A percentile compares a stretch with the other conserved stretches of the same genome.
Conservation (phyloP, 2,329 filamentous ascomycete genomes). For the Colletotrichum lindemuthianum region DNA sequence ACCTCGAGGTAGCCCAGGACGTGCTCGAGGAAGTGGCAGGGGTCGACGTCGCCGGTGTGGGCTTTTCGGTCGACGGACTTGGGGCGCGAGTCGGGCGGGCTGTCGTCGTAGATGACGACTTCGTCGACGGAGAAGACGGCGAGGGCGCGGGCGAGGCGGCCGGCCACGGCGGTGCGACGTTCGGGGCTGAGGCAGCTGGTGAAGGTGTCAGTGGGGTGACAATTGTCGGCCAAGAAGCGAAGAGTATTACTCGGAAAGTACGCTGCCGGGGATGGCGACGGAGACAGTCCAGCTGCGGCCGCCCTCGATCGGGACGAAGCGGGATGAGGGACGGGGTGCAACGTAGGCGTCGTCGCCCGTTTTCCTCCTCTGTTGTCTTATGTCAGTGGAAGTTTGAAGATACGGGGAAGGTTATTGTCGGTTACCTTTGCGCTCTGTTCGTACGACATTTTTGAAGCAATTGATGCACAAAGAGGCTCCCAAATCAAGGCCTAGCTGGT, state of each 20-base stretch:
- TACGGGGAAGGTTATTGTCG: rapidly evolving
- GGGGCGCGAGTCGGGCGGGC: constrained; percentile 56
- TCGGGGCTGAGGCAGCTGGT: constrained; percentile 76
- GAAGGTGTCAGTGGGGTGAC: background rate
- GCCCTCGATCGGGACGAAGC: constrained; percentile 71
- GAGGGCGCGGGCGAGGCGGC: constrained; percentile 81
- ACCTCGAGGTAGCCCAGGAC: constrained; percentile 85
- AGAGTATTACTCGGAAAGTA: constrained; percentile 73
- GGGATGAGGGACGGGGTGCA: constrained; percentile 65
- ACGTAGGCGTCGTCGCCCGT: constrained; percentile 53
- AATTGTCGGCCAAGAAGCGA: background rate
- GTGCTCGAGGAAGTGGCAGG: constrained; percentile 82
- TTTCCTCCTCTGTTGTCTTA: constrained; percentile 58
- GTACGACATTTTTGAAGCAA: constrained; percentile 24
- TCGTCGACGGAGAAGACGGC: constrained; percentile 89
- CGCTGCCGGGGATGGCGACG: constrained; percentile 80
- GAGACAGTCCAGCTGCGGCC: constrained; percentile 79
- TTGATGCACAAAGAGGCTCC: background rate
- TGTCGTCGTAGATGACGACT: constrained; percentile 83
- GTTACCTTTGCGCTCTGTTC: constrained; percentile 38
- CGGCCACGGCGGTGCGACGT: constrained; percentile 77
- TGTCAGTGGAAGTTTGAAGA: background rate
- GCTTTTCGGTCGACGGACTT: constrained; percentile 59
- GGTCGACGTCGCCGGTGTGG: constrained; percentile 78
- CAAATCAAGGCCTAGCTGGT: background rate